These are phyloP conservation scores for Leccinum pachyderme DNA, from an alignment of 1,284 basidiomycete genomes.

Conservation along the genomic window DNA sequence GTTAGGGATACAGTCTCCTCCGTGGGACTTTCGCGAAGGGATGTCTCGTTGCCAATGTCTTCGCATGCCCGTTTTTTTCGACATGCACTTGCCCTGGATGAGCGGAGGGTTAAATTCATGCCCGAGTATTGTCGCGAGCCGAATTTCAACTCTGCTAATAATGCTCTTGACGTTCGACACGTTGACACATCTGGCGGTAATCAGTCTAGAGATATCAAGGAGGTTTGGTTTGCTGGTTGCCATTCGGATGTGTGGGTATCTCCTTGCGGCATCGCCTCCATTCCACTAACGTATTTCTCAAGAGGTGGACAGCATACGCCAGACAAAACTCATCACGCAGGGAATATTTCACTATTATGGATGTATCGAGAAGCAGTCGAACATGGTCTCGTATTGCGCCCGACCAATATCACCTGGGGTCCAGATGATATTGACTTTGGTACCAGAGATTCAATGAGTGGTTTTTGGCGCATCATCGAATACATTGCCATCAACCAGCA, in stretches of 20 bases:
- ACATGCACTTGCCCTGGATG: constrained; percentile 43
- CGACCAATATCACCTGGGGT: constrained; percentile 10
- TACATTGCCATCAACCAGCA: constrained; percentile 8
- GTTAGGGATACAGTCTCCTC: constrained; percentile 45
- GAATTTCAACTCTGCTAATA: constrained; percentile 11
- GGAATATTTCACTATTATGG: constrained; percentile 19
- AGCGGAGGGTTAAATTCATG: constrained; percentile 41
- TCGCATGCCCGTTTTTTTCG: constrained; percentile 34
- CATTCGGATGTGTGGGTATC: constrained; percentile 29
- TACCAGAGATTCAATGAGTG: constrained; percentile 16
- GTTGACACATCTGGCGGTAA: background rate
- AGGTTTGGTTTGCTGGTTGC: constrained; percentile 29
- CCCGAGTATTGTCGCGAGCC: constrained; percentile 38
- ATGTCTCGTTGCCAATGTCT: constrained; percentile 27
- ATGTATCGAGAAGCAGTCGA: constrained; percentile 18
- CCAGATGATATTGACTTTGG: constrained; percentile 15
- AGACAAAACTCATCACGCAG: constrained; percentile 5
- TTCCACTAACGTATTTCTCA: background rate
- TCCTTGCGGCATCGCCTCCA: background rate
- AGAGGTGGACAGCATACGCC: constrained; percentile 10
- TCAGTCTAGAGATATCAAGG: constrained; percentile 8
- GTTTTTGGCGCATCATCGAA: constrained; percentile 17
- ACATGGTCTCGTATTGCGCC: constrained; percentile 12
- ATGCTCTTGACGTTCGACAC: background rate
- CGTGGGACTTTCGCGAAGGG: constrained; percentile 28